A percentile compares a stretch with the other conserved stretches of the same genome.
Conservation (phyloP, 2,329 filamentous ascomycete genomes). For the Myriosclerotinia duriaeana region DNA sequence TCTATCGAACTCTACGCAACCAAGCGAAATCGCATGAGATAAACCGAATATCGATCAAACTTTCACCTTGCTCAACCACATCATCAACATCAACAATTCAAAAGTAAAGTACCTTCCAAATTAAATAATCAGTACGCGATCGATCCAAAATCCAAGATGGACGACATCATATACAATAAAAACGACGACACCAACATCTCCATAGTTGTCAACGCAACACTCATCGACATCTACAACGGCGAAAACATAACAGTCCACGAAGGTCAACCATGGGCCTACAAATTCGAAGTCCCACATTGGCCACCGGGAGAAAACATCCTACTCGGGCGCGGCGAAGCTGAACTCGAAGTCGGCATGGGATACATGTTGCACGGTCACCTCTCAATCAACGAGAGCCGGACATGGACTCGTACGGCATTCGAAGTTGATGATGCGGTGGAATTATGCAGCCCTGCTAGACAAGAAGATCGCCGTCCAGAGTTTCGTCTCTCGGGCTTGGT, state of each 20-base stretch:
- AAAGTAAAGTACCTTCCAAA: not conserved
- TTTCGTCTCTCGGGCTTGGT: conserved; percentile 16
- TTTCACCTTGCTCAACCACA: not conserved
- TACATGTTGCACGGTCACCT: conserved; percentile 19
- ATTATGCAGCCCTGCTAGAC: not conserved
- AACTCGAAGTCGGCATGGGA: not conserved
- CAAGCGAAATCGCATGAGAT: not conserved
- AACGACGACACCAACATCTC: conserved; percentile 16
- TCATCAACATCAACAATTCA: not conserved
- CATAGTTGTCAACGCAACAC: conserved; percentile 15
- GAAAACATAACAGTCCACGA: conserved; percentile 8
- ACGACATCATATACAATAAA: conserved; percentile 15
- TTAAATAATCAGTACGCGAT: not conserved
- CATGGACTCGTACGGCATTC: conserved; percentile 18
- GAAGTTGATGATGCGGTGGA: conserved; percentile 18
- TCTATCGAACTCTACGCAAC: not conserved
- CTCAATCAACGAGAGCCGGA: conserved; percentile 16
- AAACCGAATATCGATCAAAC: not conserved
- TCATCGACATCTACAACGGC: conserved; percentile 17
- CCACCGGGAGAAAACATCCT: not conserved
- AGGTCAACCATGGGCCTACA: conserved; percentile 12
- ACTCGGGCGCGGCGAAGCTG: conserved; percentile 13
- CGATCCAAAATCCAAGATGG: not conserved
- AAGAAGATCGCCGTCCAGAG: not conserved
- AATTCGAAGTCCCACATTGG: conserved; percentile 16